Percentiles rank a stretch among this genome's conserved stretches.
Conservation (phyloP, 208 protist species). For the Leishmania mexicana region DNA sequence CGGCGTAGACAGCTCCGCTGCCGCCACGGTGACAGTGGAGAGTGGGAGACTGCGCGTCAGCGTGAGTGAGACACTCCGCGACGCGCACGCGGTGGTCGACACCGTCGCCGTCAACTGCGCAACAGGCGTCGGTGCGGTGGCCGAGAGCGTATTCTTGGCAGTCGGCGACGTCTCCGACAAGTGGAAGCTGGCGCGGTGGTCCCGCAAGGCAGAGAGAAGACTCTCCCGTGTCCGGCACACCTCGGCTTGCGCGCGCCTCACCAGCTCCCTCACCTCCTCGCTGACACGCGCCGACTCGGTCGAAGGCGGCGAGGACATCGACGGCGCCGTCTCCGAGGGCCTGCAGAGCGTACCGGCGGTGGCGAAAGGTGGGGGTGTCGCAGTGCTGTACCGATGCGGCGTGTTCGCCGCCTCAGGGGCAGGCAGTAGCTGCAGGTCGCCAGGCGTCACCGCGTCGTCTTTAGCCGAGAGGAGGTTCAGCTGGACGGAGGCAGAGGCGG, state of each 20-base stretch:
- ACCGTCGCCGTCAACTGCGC: not conserved
- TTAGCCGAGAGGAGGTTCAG: conserved; percentile 5
- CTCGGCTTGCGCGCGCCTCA: conserved; percentile 65
- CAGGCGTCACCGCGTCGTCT: not conserved
- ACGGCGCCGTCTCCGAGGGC: not conserved
- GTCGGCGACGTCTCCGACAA: conserved; percentile 6
- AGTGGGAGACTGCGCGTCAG: conserved; percentile 16
- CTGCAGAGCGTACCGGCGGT: not conserved
- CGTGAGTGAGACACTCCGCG: not conserved
- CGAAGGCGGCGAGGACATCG: conserved; percentile 15
- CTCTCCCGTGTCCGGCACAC: conserved; percentile 71
- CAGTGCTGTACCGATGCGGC: not conserved
- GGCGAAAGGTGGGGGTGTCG: conserved; percentile 2
- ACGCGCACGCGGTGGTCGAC: not conserved
- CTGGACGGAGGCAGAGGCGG: not conserved
- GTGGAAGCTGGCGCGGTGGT: conserved; percentile 20
- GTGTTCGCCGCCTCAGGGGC: not conserved
- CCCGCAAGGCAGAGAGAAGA: conserved; percentile 51
- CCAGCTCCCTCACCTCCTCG: conserved; percentile 66
- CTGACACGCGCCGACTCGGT: conserved; percentile 46
- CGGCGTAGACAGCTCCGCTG: not conserved
- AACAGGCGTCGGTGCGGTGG: not conserved
- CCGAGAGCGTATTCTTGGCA: not conserved
- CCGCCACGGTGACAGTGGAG: not conserved
- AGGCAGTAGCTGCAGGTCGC: not conserved